Conservation (phyloP, 306 rosid genomes). For the Medicago arabica region DNA sequence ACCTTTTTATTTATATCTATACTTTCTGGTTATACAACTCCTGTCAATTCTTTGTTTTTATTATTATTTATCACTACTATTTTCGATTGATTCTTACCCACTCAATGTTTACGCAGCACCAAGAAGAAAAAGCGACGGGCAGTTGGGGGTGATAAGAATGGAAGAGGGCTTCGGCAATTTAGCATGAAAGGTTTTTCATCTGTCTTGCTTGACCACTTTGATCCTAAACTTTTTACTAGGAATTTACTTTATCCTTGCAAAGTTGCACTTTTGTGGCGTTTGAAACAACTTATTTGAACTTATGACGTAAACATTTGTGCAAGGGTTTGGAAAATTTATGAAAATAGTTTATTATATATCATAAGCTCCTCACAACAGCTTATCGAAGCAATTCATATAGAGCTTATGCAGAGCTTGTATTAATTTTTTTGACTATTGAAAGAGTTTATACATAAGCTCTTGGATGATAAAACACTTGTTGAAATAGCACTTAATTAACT, state of each 20-base stretch:
- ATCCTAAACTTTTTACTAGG: not conserved
- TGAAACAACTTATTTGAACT: not conserved
- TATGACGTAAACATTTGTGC: not conserved
- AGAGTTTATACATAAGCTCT: not conserved
- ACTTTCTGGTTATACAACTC: conserved; percentile 20
- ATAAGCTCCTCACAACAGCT: not conserved
- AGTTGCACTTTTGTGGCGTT: conserved; percentile 1
- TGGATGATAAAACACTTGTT: not conserved
- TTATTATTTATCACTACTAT: not conserved
- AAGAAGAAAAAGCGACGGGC: conserved; percentile 98
- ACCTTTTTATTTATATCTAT: not conserved
- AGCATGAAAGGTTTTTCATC: conserved; percentile 89
- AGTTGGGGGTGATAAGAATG: conserved; percentile 92
- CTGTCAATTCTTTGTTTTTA: conserved; percentile 5
- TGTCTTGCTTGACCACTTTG: conserved; percentile 6
- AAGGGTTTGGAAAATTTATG: not conserved
- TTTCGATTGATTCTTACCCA: conserved; percentile 26
- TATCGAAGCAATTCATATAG: not conserved
- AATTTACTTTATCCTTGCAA: conserved; percentile 8
- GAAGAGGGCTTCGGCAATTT: conserved; percentile 98
- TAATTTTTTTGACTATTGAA: not conserved
- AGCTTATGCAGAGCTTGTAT: not conserved
- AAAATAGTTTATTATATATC: not conserved
- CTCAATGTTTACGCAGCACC: conserved; percentile 51
- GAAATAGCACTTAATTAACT: not conserved